phyloP scores from a whole-genome alignment of 2,329 filamentous ascomycete species.

The Talaromyces albobiverticillius region DNA sequence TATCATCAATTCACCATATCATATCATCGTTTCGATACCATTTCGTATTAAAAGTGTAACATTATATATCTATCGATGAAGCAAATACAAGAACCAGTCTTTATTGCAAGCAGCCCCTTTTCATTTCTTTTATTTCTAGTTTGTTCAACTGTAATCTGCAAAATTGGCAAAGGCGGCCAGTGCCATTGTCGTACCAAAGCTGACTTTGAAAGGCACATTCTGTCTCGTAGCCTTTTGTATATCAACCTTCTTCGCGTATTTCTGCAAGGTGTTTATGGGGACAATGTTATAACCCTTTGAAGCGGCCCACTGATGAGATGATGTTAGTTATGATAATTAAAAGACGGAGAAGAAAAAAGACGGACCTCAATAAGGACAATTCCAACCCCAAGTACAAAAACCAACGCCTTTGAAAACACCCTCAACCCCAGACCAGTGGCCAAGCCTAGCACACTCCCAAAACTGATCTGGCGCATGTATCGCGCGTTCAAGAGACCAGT shows the following conservation, averaged over 20 bases:
- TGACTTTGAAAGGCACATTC: conserved; percentile 46
- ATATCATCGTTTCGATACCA: conserved; percentile 13
- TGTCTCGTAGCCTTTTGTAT: conserved; percentile 35
- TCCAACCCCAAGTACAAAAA: conserved; percentile 42
- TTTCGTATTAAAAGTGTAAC: neutral
- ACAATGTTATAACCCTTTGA: conserved; percentile 47
- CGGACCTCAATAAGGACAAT: conserved; percentile 44
- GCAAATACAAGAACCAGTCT: neutral
- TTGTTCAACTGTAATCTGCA: conserved; percentile 17
- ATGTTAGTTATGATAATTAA: neutral
- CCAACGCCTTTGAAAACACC: conserved; percentile 44
- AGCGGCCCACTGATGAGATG: conserved; percentile 38
- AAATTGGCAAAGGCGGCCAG: conserved; percentile 46
- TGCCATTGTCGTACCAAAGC: conserved; percentile 45
- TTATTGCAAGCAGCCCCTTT: neutral
- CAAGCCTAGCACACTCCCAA: conserved; percentile 45
- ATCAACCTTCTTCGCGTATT: conserved; percentile 40
- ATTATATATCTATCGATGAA: neutral
- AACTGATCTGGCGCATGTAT: conserved; percentile 43
- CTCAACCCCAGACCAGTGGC: conserved; percentile 42
- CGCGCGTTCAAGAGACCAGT: conserved; percentile 28
- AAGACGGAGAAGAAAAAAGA: neutral
- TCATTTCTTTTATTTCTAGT: neutral
- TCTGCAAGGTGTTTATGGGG: conserved; percentile 39
- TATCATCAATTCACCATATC: conserved; percentile 27